Base-by-base conservation (phyloP, 108 stramenopile species). In the Skeletonema costatum region DNA sequence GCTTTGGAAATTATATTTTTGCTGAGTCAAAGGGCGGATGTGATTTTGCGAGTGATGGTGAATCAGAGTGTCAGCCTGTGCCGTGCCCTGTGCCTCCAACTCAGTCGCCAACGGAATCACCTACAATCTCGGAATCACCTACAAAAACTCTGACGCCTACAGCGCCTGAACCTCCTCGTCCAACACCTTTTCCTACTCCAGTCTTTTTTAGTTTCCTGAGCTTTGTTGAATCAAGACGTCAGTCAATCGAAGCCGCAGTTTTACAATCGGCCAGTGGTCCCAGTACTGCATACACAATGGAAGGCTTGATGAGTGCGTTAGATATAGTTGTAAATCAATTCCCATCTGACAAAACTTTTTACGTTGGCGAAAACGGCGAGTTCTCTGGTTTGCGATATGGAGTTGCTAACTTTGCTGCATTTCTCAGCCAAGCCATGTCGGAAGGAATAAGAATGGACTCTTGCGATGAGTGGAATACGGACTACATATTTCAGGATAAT, bases 361-460 rank as follows among this genome's bases (percentile, higher is more conserved):
- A 29, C 42, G 59, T 62, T 16, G 78, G 78, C 4, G 70, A 73
- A 56, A 9, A 21, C 8, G 58, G 32, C 46, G 41, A 29, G 32
- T 21, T 60, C 5, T 12, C 19, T 14, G 78, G 78, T 4, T 73
- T 80, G 16, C 50, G 68, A 50, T 73, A 80, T 53, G 78, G 71
- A 2, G 46, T 73, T n/a, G 71, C 73, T 16, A 80, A 80, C 32
- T 53, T 80, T 25, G 71, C 78, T 29, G 78, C 72, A 13, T 61
- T 80, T 11, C 39, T 80, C 21, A 62, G 69, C 5, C 59, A 68
- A 63, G 78, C 78, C 17, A 73, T 80, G 78, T 71, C 36, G 31
- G 78, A 80, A 51, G 78, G 78, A 50, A 80, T 80, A 25, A 64
- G 72, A 58, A 68, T 68, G 11, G 71, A 80, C 59, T 68, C 67